Percentiles rank a stretch among this genome's conserved stretches.
phyloP scores from a whole-genome alignment of 345 rosid genomes.

The Conringia planisiliqua region DNA sequence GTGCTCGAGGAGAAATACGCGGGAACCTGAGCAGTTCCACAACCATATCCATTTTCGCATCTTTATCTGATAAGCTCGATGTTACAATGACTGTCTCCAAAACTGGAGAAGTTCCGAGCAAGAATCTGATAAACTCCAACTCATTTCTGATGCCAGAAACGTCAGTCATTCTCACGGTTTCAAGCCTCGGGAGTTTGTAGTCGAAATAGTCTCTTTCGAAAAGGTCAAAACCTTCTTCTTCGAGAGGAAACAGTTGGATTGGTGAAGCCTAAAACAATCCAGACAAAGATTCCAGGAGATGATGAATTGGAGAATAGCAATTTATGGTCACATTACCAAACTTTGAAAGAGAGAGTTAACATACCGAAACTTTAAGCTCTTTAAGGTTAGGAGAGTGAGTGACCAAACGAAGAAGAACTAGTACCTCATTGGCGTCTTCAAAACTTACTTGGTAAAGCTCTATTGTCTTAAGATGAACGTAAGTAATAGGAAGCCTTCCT shows the following conservation, averaged over 20 bases:
- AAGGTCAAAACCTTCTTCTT: constrained; percentile 54
- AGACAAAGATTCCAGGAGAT: background rate
- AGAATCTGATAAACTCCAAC: constrained; percentile 73
- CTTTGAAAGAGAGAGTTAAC: constrained; percentile 27
- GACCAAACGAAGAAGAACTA: constrained; percentile 76
- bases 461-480: constrained; percentile 52
- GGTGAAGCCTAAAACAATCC: constrained; percentile 53
- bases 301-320: background rate
- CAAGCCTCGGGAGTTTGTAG: constrained; percentile 52
- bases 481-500: constrained; percentile 57
- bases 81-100: constrained; percentile 58
- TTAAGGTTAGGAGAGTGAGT: constrained; percentile 73
- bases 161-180: constrained; percentile 65
- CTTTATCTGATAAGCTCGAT: constrained; percentile 51
- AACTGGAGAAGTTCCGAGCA: constrained; percentile 63
- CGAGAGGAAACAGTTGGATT: constrained; percentile 44
- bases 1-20: constrained; percentile 73
- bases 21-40: constrained; percentile 62
- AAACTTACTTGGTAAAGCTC: constrained; percentile 84
- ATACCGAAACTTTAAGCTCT: constrained; percentile 76
- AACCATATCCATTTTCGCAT: constrained; percentile 59
- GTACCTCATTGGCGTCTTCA: constrained; percentile 81
- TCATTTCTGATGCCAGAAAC: constrained; percentile 70
- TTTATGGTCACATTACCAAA: background rate
- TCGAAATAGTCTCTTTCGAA: constrained; percentile 52